Evolutionary conservation across 495 filamentous ascomycete species (phyloP).

Genomic region (Penicillium antarcticum): DNA sequence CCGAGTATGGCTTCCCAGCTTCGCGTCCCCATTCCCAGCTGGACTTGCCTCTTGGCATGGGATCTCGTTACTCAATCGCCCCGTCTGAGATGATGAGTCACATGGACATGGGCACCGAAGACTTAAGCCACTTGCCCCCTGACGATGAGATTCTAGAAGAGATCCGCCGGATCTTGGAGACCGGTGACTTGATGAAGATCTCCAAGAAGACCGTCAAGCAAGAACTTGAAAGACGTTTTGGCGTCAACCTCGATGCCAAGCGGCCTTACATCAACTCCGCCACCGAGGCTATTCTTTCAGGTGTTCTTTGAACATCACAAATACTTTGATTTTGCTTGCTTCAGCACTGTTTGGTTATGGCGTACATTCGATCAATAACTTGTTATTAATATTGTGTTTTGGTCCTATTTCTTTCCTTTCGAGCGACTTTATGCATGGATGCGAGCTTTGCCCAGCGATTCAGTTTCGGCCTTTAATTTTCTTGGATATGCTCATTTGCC

Average conservation of each 20-base stretch:
- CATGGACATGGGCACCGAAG: constrained; percentile 65
- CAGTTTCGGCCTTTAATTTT: constrained; percentile 2
- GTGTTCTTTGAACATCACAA: constrained; percentile 51
- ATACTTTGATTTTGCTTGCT: background rate
- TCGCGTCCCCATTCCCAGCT: constrained; percentile 75
- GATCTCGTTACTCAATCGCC: constrained; percentile 76
- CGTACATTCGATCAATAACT: constrained; percentile 3
- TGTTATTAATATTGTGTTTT: constrained; percentile 11
- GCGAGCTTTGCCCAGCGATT: constrained; percentile 18
- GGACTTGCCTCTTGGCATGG: constrained; percentile 48
- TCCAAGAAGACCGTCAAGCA: constrained; percentile 98
- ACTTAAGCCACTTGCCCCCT: constrained; percentile 66
- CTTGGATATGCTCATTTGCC: constrained; percentile 8
- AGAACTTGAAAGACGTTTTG: constrained; percentile 88
- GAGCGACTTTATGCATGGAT: constrained; percentile 24
- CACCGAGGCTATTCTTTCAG: constrained; percentile 71
- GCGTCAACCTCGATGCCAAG: constrained; percentile 72
- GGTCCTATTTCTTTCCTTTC: constrained; percentile 4
- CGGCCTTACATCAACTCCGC: constrained; percentile 90
- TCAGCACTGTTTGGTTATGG: background rate
- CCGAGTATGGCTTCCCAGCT: constrained; percentile 46
- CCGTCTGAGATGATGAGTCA: constrained; percentile 72
- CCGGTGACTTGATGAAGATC: constrained; percentile 92
- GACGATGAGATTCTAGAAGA: constrained; percentile 91
- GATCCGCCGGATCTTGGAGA: constrained; percentile 87